Evolutionary conservation across 1,284 basidiomycete species (phyloP).

Genomic region (Ceratorhiza oryzae-sativae): DNA sequence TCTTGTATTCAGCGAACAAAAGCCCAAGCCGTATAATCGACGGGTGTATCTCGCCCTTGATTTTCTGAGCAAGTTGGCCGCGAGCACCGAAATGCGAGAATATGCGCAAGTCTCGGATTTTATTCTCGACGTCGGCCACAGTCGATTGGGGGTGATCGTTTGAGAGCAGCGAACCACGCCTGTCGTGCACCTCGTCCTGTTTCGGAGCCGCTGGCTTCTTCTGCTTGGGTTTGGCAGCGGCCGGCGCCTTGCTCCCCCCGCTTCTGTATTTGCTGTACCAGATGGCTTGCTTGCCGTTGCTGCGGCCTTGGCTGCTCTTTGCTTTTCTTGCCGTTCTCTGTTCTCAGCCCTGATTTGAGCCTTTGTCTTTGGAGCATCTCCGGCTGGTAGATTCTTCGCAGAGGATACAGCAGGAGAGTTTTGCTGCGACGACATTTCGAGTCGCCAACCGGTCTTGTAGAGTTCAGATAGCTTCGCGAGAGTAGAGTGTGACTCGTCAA

Average conservation of each 20-base stretch:
- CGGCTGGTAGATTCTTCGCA: conserved; percentile 9
- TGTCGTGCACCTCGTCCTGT: conserved; percentile 28
- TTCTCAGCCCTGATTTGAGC: conserved; percentile 79
- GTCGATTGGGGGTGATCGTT: conserved; percentile 17
- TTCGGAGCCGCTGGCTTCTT: conserved; percentile 14
- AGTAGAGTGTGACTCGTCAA: conserved; percentile 7
- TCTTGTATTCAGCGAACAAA: conserved; percentile 84
- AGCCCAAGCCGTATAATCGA: conserved; percentile 78
- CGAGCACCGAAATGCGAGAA: conserved; percentile 78
- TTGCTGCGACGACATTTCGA: conserved; percentile 14
- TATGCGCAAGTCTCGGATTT: conserved; percentile 56
- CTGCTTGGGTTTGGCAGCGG: conserved; percentile 17
- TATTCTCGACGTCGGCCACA: conserved; percentile 17
- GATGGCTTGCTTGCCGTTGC: conserved; percentile 45
- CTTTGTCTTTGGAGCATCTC: conserved; percentile 44
- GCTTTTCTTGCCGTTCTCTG: conserved; percentile 77
- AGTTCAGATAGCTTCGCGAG: not conserved
- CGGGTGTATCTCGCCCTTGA: conserved; percentile 85
- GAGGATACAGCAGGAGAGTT: conserved; percentile 5
- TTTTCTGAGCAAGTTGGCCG: conserved; percentile 47
- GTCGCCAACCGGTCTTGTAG: not conserved
- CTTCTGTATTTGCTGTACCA: not conserved
- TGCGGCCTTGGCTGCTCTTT: conserved; percentile 74
- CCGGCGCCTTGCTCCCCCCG: conserved; percentile 40
- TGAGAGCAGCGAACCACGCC: conserved; percentile 11